These are phyloP conservation scores for Hyphopichia khmerensis DNA, from an alignment of 1,139 yeast species.

Conservation along the genomic window DNA sequence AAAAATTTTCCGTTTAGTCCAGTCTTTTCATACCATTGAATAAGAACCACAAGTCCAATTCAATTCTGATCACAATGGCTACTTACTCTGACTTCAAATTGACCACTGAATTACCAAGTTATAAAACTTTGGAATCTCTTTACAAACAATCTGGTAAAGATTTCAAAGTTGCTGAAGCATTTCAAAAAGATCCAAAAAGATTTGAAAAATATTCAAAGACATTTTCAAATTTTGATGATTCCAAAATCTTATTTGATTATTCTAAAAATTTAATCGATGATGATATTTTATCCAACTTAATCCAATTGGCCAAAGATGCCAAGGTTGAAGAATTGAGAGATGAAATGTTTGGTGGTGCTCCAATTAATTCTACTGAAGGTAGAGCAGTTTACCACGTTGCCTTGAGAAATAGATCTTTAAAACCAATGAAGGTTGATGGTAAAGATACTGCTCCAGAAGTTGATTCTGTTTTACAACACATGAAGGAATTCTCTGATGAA, in stretches of 20 bases:
- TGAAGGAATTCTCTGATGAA: conserved; percentile 89
- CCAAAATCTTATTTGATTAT: conserved; percentile 88
- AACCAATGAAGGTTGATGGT: conserved; percentile 86
- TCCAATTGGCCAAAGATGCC: conserved; percentile 87
- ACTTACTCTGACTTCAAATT: conserved; percentile 53
- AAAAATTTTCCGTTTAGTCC: too few species aligned
- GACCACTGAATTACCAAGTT: conserved; percentile 77
- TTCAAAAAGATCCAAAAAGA: conserved; percentile 69
- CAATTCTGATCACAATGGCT: conserved; percentile 20
- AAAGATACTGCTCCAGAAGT: conserved; percentile 86
- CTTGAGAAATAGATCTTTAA: conserved; percentile 84
- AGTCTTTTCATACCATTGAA: too few species aligned
- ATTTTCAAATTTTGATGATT: conserved; percentile 79
- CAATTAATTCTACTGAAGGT: conserved; percentile 92
- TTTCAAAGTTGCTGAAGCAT: conserved; percentile 75
- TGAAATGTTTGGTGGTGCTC: conserved; percentile 87
- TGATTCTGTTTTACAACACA: conserved; percentile 85
- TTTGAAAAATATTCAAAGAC: conserved; percentile 74
- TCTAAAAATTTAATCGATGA: conserved; percentile 92
- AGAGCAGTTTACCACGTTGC: conserved; percentile 98
- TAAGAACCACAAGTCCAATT: too few species aligned
- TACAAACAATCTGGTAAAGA: conserved; percentile 62
- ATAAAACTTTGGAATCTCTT: conserved; percentile 72
- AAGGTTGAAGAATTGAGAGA: conserved; percentile 85
- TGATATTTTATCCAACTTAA: conserved; percentile 64